phyloP scores from a whole-genome alignment of 345 rosid species.

The Aquilaria yunnanensis region DNA sequence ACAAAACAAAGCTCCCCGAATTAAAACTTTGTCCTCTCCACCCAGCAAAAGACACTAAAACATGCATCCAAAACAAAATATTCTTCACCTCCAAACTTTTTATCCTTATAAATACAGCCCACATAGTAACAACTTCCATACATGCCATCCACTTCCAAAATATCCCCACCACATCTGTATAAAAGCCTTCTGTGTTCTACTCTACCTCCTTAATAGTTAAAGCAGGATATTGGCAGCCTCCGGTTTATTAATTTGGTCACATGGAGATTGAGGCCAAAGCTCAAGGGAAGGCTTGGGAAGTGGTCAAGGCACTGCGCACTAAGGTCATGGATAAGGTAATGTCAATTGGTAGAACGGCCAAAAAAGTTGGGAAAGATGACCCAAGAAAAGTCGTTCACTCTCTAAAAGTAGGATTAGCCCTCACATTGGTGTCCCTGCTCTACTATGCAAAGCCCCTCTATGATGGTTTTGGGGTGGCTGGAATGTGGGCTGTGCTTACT shows the following conservation, averaged over 20 bases:
- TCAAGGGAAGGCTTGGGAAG: conserved; percentile 27
- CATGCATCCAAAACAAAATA: not conserved
- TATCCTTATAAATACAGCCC: conserved; percentile 41
- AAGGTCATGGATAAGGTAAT: conserved; percentile 23
- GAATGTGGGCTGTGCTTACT: conserved; percentile 90
- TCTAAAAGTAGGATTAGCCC: conserved; percentile 72
- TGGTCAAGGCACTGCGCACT: conserved; percentile 24
- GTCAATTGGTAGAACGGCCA: conserved; percentile 21
- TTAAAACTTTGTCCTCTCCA: conserved; percentile 29
- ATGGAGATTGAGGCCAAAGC: conserved; percentile 35
- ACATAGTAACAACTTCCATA: conserved; percentile 1
- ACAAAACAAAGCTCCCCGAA: conserved; percentile 2
- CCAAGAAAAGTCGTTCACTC: conserved; percentile 77
- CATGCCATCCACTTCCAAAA: not conserved
- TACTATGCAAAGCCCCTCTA: conserved; percentile 65
- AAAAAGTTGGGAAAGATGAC: conserved; percentile 48
- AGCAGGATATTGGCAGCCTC: not conserved
- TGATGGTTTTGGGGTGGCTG: conserved; percentile 55
- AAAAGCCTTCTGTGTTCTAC: no score
- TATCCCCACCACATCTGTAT: not conserved
- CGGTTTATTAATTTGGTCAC: not conserved
- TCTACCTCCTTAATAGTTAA: no score
- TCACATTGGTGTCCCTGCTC: conserved; percentile 63
- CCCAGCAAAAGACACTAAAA: conserved; percentile 8
- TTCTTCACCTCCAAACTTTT: conserved; percentile 6